Conservation (phyloP, 768 basidiomycete species). For the Tephrocybe sp. region DNA sequence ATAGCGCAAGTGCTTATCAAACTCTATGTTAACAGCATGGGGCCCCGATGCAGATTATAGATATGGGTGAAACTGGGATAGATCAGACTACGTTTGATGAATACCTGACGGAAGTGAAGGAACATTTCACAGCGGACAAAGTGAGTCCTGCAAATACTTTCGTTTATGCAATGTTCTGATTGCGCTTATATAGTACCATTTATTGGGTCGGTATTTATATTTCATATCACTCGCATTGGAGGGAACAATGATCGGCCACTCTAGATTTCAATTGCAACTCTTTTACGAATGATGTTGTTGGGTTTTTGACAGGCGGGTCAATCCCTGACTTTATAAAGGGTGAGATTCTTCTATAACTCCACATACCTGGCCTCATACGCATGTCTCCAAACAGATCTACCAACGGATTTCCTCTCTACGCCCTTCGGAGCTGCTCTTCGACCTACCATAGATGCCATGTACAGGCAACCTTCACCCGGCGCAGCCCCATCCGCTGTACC, state of each 20-base stretch:
- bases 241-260: background rate
- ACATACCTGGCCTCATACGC: background rate
- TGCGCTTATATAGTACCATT: conserved; percentile 68
- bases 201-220: conserved; percentile 52
- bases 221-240: background rate
- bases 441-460: conserved; percentile 93
- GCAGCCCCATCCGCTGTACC: conserved; percentile 30
- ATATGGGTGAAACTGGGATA: conserved; percentile 77
- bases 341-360: conserved; percentile 18
- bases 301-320: conserved; percentile 79
- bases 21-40: conserved; percentile 55
- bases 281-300: conserved; percentile 86
- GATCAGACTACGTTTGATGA: conserved; percentile 86
- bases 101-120: conserved; percentile 70
- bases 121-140: conserved; percentile 88
- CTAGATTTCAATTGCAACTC: conserved; percentile 94
- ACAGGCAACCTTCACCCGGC: conserved; percentile 51
- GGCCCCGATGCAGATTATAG: conserved; percentile 60
- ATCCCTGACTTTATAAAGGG: conserved; percentile 85
- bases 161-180: background rate
- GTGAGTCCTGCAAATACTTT: conserved; percentile 33
- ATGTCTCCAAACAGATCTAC: conserved; percentile 50
- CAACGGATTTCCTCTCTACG: conserved; percentile 82
- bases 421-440: conserved; percentile 84
- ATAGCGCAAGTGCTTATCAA: background rate